Conservation (phyloP, 164 flowering plant species). For the Vitis amurensis region DNA sequence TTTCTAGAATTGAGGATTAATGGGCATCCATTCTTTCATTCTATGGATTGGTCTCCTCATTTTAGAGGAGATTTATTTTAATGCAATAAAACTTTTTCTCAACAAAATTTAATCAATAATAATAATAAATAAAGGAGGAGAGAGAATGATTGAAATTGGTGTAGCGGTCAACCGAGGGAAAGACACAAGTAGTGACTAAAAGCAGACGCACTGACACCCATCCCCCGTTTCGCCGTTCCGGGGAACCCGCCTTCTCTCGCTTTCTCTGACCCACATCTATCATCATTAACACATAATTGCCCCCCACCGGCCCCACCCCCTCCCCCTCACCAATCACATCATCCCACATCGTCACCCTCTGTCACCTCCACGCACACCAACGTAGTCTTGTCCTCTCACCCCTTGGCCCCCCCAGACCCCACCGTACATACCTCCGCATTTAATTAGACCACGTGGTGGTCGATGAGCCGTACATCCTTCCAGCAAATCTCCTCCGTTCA, state of each 20-base stretch:
- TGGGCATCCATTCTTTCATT: no score
- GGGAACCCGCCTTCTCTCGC: not conserved
- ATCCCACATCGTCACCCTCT: not conserved
- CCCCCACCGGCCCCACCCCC: not conserved
- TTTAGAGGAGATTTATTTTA: no score
- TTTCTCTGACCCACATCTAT: not conserved
- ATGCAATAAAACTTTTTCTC: no score
- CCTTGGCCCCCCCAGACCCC: not conserved
- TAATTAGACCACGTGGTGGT: constrained; percentile 15
- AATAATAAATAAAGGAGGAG: no score
- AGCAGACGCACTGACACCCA: no score
- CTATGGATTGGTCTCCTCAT: no score
- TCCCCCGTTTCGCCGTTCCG: no score
- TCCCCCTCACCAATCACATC: not conserved
- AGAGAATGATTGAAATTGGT: no score
- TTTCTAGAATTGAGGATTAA: no score
- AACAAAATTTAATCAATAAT: no score
- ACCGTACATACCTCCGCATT: constrained; percentile 10
- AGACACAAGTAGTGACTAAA: no score
- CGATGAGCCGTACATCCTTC: not conserved
- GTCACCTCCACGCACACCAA: not conserved
- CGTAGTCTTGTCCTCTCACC: not conserved
- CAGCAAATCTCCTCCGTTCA: not conserved
- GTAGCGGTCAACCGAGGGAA: no score
- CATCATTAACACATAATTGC: constrained; percentile 2